Evolutionary conservation across 345 rosid species (phyloP).

Genomic region (Arabidopsis suecica): DNA sequence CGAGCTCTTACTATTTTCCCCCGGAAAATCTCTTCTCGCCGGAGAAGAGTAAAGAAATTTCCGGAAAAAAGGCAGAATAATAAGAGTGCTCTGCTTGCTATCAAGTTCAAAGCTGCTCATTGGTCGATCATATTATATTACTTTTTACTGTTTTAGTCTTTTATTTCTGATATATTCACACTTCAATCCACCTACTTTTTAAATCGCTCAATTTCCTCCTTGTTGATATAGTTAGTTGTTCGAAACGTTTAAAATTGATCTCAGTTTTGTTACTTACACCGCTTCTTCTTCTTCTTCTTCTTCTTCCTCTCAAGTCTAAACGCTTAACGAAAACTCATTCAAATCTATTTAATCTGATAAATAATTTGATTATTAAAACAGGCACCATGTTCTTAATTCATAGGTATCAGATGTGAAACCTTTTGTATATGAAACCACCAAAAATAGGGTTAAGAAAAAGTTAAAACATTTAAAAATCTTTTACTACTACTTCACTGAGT

Average conservation of each 20-base stretch:
- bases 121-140: constrained; percentile 31
- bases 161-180: neutral
- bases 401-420: neutral
- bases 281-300: no score
- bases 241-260: neutral
- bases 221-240: neutral
- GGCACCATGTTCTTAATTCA: constrained; percentile 11
- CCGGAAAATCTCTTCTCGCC: constrained; percentile 35
- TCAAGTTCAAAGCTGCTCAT: constrained; percentile 19
- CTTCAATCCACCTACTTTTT: constrained; percentile 12
- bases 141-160: neutral
- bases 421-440: constrained; percentile 19
- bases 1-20: constrained; percentile 3
- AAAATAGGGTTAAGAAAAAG: neutral
- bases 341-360: no score
- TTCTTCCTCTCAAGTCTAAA: no score
- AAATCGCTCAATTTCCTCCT: neutral
- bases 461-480: no score
- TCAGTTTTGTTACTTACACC: no score
- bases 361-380: neutral
- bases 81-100: constrained; percentile 1
- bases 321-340: no score
- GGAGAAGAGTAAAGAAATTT: constrained; percentile 16
- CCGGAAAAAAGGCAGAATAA: no score
- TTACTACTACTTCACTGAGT: constrained; percentile 4